Conservation (phyloP, 2,329 filamentous ascomycete genomes). For the Chrysosporium queenslandicum region DNA sequence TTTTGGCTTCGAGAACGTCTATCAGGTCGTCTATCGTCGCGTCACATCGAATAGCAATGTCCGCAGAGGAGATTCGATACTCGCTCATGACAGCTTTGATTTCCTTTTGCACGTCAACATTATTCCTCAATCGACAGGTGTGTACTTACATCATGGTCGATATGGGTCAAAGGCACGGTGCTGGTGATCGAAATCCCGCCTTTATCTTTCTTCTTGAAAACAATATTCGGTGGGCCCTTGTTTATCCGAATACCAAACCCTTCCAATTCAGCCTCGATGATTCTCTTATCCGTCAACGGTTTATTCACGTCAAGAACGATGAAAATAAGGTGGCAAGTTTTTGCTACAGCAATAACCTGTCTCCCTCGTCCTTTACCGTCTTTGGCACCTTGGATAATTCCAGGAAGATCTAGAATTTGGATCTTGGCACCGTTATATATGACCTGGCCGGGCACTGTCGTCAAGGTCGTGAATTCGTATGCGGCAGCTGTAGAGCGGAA, state of each 20-base stretch:
- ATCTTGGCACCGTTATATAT: constrained; percentile 94
- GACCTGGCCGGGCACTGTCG: constrained; percentile 92
- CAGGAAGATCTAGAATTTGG: constrained; percentile 95
- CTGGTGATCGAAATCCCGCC: constrained; percentile 93
- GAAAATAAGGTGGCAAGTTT: constrained; percentile 97
- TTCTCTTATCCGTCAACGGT: constrained; percentile 87
- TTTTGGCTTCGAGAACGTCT: constrained; percentile 88
- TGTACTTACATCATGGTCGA: constrained; percentile 60
- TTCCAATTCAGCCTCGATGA: constrained; percentile 91
- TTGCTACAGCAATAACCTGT: constrained; percentile 96
- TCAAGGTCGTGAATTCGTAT: constrained; percentile 97
- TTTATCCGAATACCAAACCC: constrained; percentile 97
- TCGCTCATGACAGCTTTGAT: constrained; percentile 97
- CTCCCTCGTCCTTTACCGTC: constrained; percentile 95
- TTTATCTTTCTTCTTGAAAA: constrained; percentile 99
- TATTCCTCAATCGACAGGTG: neutral
- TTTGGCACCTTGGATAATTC: constrained; percentile 98
- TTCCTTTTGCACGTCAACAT: constrained; percentile 44
- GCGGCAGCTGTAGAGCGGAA: constrained; percentile 54
- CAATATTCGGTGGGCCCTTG: constrained; percentile 92
- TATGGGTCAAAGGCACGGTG: constrained; percentile 83
- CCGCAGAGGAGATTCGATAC: constrained; percentile 91
- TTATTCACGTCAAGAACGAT: constrained; percentile 99
- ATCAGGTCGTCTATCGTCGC: constrained; percentile 96
- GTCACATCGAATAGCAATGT: constrained; percentile 95